Percentiles rank a stretch among this genome's conserved stretches.
Evolutionary conservation across 2,329 filamentous ascomycete genomes (phyloP).

Genomic region (Tolypocladium guangdongense): DNA sequence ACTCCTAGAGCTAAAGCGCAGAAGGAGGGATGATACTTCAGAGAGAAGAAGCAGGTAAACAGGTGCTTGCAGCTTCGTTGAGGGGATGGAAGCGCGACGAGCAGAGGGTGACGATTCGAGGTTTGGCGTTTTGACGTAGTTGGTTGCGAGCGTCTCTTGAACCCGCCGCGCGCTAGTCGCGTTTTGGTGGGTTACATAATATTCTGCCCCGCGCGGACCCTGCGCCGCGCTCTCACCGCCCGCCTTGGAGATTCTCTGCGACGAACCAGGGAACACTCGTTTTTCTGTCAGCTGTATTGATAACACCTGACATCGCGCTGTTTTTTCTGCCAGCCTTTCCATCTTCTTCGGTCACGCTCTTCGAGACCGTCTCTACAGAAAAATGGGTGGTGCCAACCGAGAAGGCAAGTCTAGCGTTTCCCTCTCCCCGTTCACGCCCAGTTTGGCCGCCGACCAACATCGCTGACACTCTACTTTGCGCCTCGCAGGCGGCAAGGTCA

Average conservation of each 20-base stretch:
- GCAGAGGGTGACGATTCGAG: neutral
- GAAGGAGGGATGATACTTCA: neutral
- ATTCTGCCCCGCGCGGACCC: constrained; percentile 1
- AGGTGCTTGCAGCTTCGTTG: neutral
- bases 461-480: neutral
- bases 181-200: neutral
- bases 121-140: neutral
- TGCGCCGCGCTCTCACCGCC: neutral
- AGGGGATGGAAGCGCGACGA: neutral
- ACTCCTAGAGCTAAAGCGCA: neutral
- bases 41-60: neutral
- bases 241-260: neutral
- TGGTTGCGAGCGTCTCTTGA: neutral
- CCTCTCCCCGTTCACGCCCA: neutral
- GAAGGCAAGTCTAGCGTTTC: constrained; percentile 18
- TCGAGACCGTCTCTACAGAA: neutral
- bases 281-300: neutral
- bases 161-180: neutral
- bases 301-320: neutral
- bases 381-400: constrained; percentile 28
- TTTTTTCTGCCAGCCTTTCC: neutral
- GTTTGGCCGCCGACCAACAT: neutral
- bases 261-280: neutral
- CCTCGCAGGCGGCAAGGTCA: constrained; percentile 63
- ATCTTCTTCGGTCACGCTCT: neutral